phyloP scores from a whole-genome alignment of 805 yeast genomes.

The Suhomyces faveliae region DNA sequence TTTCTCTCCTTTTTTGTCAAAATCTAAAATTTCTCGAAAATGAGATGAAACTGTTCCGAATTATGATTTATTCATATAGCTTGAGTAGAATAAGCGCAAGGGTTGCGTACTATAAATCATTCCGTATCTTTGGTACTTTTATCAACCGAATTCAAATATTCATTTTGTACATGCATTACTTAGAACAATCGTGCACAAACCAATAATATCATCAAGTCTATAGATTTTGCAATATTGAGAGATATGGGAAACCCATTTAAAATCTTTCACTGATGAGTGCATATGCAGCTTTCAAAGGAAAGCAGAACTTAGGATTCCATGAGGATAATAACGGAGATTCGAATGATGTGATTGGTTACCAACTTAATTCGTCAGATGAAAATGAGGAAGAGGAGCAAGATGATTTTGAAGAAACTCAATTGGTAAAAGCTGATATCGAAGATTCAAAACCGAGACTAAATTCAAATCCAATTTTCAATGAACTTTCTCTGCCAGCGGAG shows the following conservation, averaged over 20 bases:
- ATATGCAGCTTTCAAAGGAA: constrained; percentile 29
- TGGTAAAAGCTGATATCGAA: neutral
- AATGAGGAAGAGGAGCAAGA: constrained; percentile 12
- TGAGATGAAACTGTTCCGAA: no score
- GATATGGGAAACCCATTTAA: neutral
- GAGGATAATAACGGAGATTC: constrained; percentile 15
- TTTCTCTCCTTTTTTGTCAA: neutral
- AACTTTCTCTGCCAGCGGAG: neutral
- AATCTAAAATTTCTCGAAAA: neutral
- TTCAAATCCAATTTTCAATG: neutral
- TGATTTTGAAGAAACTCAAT: constrained; percentile 2
- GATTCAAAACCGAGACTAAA: neutral
- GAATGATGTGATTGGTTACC: constrained; percentile 18
- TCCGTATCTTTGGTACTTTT: neutral
- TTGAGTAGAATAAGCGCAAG: no score
- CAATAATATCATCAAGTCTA: neutral
- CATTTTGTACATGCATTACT: neutral
- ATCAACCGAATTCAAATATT: neutral
- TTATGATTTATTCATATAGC: no score
- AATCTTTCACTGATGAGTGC: constrained; percentile 28
- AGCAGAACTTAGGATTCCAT: constrained; percentile 11
- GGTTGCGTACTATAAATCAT: no score
- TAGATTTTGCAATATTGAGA: neutral
- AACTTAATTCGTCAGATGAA: constrained; percentile 30
- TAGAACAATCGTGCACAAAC: neutral